phyloP scores from a whole-genome alignment of 2,329 filamentous ascomycete species.

The Cytospora leucostoma region DNA sequence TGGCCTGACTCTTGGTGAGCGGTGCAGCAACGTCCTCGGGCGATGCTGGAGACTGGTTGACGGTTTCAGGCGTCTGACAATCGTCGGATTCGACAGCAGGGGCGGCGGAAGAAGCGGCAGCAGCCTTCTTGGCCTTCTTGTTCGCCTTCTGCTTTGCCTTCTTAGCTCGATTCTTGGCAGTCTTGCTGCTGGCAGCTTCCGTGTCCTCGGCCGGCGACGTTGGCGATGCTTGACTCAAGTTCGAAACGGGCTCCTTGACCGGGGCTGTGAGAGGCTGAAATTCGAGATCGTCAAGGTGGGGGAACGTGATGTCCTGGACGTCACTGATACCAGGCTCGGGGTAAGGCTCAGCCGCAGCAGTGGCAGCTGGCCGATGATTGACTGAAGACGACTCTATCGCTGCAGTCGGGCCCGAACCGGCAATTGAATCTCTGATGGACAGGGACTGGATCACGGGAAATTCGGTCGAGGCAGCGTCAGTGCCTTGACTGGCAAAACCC shows the following conservation, averaged over 20 bases:
- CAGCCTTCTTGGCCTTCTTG: constrained; percentile 9
- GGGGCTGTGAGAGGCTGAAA: constrained; percentile 16
- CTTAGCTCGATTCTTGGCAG: constrained; percentile 17
- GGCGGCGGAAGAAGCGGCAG: neutral
- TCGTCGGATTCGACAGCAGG: neutral
- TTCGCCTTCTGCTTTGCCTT: constrained; percentile 8
- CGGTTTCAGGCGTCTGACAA: neutral
- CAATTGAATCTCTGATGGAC: neutral
- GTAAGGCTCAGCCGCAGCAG: constrained; percentile 2
- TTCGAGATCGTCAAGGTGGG: constrained; percentile 14
- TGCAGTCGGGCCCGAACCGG: neutral
- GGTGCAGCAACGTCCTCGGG: neutral
- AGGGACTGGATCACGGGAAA: neutral
- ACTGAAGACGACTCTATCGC: constrained; percentile 14
- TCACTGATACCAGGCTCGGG: constrained; percentile 3
- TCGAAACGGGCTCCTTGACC: constrained; percentile 1
- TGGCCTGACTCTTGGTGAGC: constrained; percentile 2
- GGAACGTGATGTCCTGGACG: constrained; percentile 1
- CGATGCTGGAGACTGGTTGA: constrained; percentile 31
- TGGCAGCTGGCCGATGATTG: neutral
- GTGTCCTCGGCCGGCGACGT: neutral
- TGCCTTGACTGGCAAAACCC: neutral
- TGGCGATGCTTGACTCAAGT: neutral
- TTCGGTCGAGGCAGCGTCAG: neutral
- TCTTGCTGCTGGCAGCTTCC: constrained; percentile 4